Percentiles rank a stretch among this genome's conserved stretches.
These are phyloP conservation scores for Nepenthes gracilis DNA, from an alignment of 148 eudicot genomes.

Conservation along the genomic window DNA sequence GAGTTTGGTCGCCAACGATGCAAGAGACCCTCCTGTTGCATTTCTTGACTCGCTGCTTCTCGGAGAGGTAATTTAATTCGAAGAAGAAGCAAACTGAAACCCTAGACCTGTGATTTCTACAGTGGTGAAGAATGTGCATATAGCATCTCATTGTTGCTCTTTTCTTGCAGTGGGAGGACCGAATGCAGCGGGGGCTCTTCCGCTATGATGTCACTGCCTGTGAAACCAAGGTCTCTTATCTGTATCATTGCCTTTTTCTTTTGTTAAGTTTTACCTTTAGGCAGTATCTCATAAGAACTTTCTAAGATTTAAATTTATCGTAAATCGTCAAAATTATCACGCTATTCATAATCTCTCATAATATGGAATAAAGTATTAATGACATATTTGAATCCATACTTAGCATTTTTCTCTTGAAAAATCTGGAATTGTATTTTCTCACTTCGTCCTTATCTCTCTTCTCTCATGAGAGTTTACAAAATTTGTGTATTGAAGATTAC, in stretches of 20 bases:
- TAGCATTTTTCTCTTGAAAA: no score
- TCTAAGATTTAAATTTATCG: no score
- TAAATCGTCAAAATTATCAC: no score
- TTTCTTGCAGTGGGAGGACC: constrained; percentile 80
- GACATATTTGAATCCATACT: no score
- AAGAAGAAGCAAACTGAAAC: background rate
- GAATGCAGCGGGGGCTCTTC: constrained; percentile 80
- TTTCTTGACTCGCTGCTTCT: constrained; percentile 87
- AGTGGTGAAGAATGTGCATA: background rate
- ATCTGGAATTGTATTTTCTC: no score
- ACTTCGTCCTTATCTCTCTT: no score
- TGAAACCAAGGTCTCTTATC: constrained; percentile 65
- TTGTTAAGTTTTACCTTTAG: background rate
- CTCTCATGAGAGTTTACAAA: no score
- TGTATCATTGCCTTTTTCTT: constrained; percentile 1
- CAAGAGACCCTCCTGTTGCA: constrained; percentile 57
- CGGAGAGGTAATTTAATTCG: constrained; percentile 58
- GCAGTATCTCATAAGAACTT: no score
- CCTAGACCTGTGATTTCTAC: background rate
- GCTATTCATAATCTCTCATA: no score
- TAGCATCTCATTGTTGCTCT: constrained; percentile 2
- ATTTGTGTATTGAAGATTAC: no score
- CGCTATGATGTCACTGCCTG: constrained; percentile 99
- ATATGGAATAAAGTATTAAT: no score
- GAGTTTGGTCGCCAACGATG: constrained; percentile 19